Base-by-base conservation (phyloP, 2,329 filamentous ascomycete genomes). In the Xylogone sp. region DNA sequence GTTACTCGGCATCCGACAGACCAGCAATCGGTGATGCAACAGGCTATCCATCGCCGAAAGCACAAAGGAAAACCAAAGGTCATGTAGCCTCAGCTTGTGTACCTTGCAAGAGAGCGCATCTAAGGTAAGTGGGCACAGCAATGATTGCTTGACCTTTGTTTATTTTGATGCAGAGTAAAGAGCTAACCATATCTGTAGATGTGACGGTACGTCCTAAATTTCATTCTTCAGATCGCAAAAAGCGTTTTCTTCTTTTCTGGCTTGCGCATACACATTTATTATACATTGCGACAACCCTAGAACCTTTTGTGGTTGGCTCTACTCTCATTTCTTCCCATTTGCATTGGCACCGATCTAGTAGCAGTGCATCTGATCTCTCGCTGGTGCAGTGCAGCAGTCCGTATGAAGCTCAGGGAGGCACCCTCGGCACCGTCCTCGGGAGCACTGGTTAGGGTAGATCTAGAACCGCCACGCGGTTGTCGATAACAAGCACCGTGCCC, bases 11-110 rank as follows among this genome's bases (percentile, higher is more conserved):
- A 46, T 52, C 64, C 21, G 63, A 62, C 24, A 48, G 62, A 53
- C 66, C 71, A 13, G 62, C 68, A 52, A 64, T 68, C 8, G 64
- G 70, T n/a, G 78, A 82, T 34, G 68, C 66, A 21, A 69, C 73
- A 31, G 68, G 74, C 2, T 78, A 76, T 56, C 70, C 73, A 10
- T 83, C 82, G 39, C 79, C 82, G 2, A 85, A 83, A 60, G 74
- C 80, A 6, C 81, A 84, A 56, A 75, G 83, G 58, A 87, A 86
- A 67, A 84, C 86, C 5, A 90, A 90, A 65, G 87, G 87, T 13
- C 89, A 94, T 72, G 89, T 93, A 49, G 87, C 88, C 47, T 92
- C 88, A 31, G 89, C 89, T 21, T 94, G 89, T 66, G 85, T 93
- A 59, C 90, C 90, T 54, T 94, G 89, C 73, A 93, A 93, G 67